Percentiles rank a stretch among this genome's conserved stretches.
These are phyloP conservation scores for Lyophyllum semitale DNA, from an alignment of 768 basidiomycete species.

Conservation along the genomic window DNA sequence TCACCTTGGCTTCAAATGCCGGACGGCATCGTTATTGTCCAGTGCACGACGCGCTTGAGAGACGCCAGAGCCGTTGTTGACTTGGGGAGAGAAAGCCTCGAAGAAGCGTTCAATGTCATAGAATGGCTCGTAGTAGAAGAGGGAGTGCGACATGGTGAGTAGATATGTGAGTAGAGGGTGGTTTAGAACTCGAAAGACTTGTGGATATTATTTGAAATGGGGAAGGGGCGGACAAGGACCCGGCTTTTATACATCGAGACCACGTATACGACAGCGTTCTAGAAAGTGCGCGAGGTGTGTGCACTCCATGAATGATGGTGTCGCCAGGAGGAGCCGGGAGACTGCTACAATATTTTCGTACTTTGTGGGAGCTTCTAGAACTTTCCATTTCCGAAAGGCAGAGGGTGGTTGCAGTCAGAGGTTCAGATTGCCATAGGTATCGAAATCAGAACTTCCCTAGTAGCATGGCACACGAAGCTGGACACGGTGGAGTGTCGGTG, in stretches of 20 bases:
- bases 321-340: background rate
- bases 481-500: too few relatives aligned
- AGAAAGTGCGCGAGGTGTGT: background rate
- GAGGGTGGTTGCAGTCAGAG: too few relatives aligned
- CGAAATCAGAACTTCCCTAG: too few relatives aligned
- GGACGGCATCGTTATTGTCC: background rate
- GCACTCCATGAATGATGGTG: background rate
- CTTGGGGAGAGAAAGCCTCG: conserved; percentile 31
- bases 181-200: background rate
- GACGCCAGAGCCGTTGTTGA: background rate
- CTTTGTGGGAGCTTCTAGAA: background rate
- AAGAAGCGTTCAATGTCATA: conserved; percentile 47
- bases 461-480: too few relatives aligned
- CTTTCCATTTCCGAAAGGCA: background rate
- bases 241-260: background rate
- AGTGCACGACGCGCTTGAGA: conserved; percentile 11
- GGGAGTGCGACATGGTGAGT: conserved; percentile 24
- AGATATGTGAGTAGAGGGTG: too few relatives aligned
- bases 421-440: too few relatives aligned
- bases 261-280: background rate
- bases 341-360: background rate
- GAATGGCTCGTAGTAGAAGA: conserved; percentile 47
- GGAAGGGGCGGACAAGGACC: background rate
- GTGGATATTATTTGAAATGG: background rate
- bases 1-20: background rate